These are phyloP conservation scores for Crithidia sp. DNA, from an alignment of 208 protist genomes.

Conservation along the genomic window DNA sequence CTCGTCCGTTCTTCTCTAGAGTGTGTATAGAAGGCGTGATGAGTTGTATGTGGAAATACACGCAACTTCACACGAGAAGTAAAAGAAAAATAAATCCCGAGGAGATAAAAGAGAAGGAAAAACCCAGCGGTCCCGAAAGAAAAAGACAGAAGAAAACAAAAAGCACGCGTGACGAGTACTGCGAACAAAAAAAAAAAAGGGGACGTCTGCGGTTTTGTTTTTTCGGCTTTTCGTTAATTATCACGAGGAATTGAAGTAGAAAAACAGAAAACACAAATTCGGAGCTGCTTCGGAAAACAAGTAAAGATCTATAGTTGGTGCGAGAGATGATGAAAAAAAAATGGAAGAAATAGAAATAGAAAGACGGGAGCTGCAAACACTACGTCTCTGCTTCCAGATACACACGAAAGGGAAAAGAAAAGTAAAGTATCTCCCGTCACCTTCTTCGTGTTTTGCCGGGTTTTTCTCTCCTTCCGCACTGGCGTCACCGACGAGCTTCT, in stretches of 20 bases:
- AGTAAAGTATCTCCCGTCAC: too few species aligned
- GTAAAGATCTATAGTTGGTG: conserved; percentile 3
- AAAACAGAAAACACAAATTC: background rate
- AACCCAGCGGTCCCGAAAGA: too few species aligned
- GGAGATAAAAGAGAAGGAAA: too few species aligned
- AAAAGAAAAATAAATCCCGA: too few species aligned
- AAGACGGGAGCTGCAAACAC: background rate
- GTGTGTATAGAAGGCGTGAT: too few species aligned
- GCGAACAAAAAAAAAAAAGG: background rate
- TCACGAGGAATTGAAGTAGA: background rate
- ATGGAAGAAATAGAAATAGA: background rate
- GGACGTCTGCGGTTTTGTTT: too few species aligned
- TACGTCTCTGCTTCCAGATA: too few species aligned
- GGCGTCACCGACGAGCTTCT: background rate
- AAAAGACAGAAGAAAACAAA: too few species aligned
- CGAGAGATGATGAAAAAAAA: conserved; percentile 1
- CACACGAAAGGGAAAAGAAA: too few species aligned
- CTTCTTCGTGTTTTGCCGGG: background rate
- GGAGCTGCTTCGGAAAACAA: background rate
- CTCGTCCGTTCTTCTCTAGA: too few species aligned
- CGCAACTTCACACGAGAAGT: background rate
- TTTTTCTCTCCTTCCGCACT: background rate
- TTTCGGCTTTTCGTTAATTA: too few species aligned
- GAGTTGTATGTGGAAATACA: conserved; percentile 3
- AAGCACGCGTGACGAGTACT: too few species aligned